These are phyloP conservation scores for Yamadazyma scolyti DNA, from an alignment of 805 yeast genomes.

Conservation along the genomic window DNA sequence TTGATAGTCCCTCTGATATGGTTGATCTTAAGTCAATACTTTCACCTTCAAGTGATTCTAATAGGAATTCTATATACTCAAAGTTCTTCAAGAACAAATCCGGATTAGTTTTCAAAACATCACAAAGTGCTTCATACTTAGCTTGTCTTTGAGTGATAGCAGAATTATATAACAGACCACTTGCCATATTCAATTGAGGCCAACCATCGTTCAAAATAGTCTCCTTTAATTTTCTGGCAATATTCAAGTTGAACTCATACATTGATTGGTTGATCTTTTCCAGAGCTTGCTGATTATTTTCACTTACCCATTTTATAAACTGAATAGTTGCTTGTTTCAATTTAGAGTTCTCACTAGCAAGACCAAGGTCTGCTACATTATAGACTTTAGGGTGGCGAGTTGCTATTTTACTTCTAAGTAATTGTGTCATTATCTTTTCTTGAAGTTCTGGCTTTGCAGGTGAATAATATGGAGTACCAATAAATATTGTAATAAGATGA, in stretches of 20 bases:
- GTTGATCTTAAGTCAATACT: constrained; percentile 57
- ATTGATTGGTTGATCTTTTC: constrained; percentile 11
- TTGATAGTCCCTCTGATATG: constrained; percentile 67
- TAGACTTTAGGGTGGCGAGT: constrained; percentile 40
- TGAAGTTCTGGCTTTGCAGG: constrained; percentile 55
- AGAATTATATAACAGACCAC: constrained; percentile 32
- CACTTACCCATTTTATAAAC: constrained; percentile 61
- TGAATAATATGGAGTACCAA: constrained; percentile 61
- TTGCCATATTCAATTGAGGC: constrained; percentile 43
- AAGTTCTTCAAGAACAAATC: constrained; percentile 41
- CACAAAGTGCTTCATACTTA: constrained; percentile 79
- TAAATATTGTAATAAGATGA: constrained; percentile 44
- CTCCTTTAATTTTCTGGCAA: constrained; percentile 52
- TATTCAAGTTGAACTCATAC: constrained; percentile 33
- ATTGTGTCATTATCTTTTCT: constrained; percentile 49
- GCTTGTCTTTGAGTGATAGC: constrained; percentile 48
- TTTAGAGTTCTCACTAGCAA: constrained; percentile 49
- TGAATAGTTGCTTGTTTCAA: constrained; percentile 56
- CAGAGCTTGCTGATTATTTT: constrained; percentile 9
- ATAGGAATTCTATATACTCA: constrained; percentile 58
- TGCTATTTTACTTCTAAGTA: constrained; percentile 52
- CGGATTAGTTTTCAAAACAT: constrained; percentile 49
- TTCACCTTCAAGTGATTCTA: constrained; percentile 68
- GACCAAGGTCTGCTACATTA: constrained; percentile 54
- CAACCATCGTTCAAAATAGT: constrained; percentile 56